These are phyloP conservation scores for Teunomyces cretensis DNA, from an alignment of 805 yeast species.

Conservation along the genomic window DNA sequence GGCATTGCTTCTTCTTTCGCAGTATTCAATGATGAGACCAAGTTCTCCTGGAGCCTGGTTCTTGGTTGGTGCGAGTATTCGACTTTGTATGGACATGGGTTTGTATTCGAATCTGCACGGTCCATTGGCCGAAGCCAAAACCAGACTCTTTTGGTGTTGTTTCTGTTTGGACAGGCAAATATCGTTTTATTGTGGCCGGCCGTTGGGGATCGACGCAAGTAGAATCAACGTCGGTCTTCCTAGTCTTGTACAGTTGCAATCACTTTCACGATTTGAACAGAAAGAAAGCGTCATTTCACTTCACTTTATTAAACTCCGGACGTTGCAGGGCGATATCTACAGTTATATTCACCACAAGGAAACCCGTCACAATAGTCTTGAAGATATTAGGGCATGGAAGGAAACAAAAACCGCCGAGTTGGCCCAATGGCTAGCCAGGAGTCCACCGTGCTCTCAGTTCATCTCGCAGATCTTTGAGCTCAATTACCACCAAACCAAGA, in stretches of 20 bases:
- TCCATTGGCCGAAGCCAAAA: background rate
- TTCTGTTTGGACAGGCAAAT: constrained; percentile 1
- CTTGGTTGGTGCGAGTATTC: background rate
- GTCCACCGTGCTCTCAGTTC: background rate
- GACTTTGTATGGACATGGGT: constrained; percentile 1
- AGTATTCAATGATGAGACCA: constrained; percentile 1
- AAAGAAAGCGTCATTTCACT: background rate
- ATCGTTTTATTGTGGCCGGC: background rate
- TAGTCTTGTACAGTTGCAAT: background rate
- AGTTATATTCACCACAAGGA: background rate
- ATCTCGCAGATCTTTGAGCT: background rate
- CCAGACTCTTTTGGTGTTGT: constrained; percentile 1
- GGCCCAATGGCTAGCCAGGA: background rate
- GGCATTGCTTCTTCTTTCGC: constrained; percentile 1
- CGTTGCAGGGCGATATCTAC: background rate
- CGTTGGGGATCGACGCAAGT: background rate
- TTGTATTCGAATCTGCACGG: background rate
- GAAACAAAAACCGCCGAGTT: background rate
- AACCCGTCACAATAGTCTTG: background rate
- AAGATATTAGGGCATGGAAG: background rate
- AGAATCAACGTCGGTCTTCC: background rate
- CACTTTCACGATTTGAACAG: background rate
- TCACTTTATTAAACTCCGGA: background rate
- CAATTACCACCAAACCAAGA: constrained; percentile 1
- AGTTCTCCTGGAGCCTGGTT: constrained; percentile 1